These are phyloP conservation scores for Amanita pallidorosea DNA, from an alignment of 768 basidiomycete species.

Conservation along the genomic window DNA sequence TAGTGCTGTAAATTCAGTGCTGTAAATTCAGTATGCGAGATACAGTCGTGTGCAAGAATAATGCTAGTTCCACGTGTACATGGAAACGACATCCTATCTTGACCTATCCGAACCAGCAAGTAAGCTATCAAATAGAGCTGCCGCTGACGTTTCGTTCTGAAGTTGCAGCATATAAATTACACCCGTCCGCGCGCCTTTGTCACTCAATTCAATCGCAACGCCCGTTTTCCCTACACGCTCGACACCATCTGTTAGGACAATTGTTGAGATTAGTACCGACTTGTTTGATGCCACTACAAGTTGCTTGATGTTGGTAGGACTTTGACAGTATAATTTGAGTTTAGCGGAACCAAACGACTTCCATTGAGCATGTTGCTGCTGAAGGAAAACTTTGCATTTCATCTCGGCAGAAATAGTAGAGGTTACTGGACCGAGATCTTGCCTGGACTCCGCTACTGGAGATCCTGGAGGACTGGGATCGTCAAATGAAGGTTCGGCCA, in stretches of 20 bases:
- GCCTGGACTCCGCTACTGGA: constrained; percentile 48
- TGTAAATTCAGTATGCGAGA: background rate
- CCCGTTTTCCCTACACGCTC: constrained; percentile 99
- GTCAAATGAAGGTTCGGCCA: constrained; percentile 40
- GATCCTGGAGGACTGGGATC: constrained; percentile 81
- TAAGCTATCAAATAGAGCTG: constrained; percentile 77
- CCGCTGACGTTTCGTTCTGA: constrained; percentile 79
- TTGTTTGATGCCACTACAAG: constrained; percentile 86
- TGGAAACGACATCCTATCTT: background rate
- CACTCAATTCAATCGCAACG: constrained; percentile 91
- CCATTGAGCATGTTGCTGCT: constrained; percentile 97
- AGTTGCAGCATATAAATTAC: constrained; percentile 97
- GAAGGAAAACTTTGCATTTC: constrained; percentile 97
- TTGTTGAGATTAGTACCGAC: constrained; percentile 83
- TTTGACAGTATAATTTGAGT: constrained; percentile 78
- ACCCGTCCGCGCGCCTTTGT: constrained; percentile 84
- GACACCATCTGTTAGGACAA: constrained; percentile 91
- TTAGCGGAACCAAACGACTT: constrained; percentile 85
- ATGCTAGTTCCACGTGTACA: background rate
- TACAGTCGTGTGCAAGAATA: background rate
- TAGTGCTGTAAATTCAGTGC: background rate
- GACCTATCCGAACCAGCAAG: constrained; percentile 80
- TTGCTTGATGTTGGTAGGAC: constrained; percentile 87
- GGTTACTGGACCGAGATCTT: constrained; percentile 55
- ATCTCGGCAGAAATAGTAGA: constrained; percentile 79